A percentile compares a stretch with the other conserved stretches of the same genome.
phyloP scores from a whole-genome alignment of 257 asterid species.

The Solanum raphanifolium region DNA sequence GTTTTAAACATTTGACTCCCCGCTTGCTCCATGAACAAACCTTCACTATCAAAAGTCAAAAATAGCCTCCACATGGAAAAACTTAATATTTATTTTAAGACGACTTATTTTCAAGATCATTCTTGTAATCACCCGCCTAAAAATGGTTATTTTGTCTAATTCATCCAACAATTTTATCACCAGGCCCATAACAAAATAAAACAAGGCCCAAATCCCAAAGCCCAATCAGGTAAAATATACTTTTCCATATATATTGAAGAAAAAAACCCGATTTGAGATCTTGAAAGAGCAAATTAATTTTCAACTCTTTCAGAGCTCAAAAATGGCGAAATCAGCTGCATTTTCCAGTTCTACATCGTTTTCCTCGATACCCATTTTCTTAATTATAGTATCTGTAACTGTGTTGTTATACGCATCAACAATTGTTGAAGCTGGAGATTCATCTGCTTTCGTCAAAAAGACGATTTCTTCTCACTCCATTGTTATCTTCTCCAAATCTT shows the following conservation, averaged over 20 bases:
- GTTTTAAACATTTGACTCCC: not conserved
- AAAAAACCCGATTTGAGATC: not conserved
- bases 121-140: not conserved
- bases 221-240: not conserved
- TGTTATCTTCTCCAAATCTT: constrained; percentile 87
- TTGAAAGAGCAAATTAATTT: not conserved
- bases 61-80: not conserved
- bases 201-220: not conserved
- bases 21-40: too few species aligned
- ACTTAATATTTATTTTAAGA: too few species aligned
- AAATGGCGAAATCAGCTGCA: constrained; percentile 10
- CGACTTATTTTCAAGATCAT: not conserved
- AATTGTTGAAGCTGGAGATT: not conserved
- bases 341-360: not conserved
- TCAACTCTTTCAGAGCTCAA: not conserved
- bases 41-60: too few species aligned
- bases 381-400: not conserved
- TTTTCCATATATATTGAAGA: not conserved
- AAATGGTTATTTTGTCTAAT: not conserved
- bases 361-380: not conserved
- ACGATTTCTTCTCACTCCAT: constrained; percentile 56
- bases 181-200: not conserved
- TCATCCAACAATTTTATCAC: not conserved
- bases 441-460: constrained; percentile 41
- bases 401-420: not conserved